A percentile compares a stretch with the other conserved stretches of the same genome.
phyloP scores from a whole-genome alignment of 2,329 filamentous ascomycete species.

The Diaporthe aspalathi region DNA sequence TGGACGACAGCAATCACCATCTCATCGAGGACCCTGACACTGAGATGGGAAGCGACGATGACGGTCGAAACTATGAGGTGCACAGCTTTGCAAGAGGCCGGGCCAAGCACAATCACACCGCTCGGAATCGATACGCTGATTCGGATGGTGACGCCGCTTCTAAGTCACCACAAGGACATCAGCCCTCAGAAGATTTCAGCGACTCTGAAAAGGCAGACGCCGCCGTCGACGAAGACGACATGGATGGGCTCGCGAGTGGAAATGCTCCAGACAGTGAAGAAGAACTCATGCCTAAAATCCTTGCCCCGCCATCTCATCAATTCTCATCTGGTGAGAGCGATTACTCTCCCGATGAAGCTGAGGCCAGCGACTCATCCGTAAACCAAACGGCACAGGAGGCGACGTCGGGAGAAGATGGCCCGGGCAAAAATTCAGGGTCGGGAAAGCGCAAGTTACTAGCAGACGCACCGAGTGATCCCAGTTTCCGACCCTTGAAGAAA shows the following conservation, averaged over 20 bases:
- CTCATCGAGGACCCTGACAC: neutral
- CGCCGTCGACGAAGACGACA: neutral
- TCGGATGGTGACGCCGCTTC: neutral
- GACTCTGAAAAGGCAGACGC: neutral
- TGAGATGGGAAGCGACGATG: neutral
- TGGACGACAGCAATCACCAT: neutral
- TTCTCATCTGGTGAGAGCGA: neutral
- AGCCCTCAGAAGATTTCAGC: neutral
- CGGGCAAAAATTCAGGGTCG: neutral
- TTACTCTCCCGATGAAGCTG: slow-evolving; percentile 2
- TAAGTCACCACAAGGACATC: neutral
- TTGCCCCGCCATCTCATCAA: slow-evolving; percentile 26
- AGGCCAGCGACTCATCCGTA: neutral
- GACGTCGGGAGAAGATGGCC: neutral
- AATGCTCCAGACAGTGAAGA: neutral
- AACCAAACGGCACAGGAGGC: neutral
- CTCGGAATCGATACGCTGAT: neutral
- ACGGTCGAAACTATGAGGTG: neutral
- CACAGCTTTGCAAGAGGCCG: neutral
- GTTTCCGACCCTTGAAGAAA: slow-evolving; percentile 57
- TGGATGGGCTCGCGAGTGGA: neutral
- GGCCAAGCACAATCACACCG: too few relatives aligned
- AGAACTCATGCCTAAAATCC: neutral
- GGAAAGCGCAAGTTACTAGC: slow-evolving; percentile 32
- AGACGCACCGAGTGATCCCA: neutral